Base-by-base conservation (phyloP, 768 basidiomycete genomes). In the Pleurotus djamor region DNA sequence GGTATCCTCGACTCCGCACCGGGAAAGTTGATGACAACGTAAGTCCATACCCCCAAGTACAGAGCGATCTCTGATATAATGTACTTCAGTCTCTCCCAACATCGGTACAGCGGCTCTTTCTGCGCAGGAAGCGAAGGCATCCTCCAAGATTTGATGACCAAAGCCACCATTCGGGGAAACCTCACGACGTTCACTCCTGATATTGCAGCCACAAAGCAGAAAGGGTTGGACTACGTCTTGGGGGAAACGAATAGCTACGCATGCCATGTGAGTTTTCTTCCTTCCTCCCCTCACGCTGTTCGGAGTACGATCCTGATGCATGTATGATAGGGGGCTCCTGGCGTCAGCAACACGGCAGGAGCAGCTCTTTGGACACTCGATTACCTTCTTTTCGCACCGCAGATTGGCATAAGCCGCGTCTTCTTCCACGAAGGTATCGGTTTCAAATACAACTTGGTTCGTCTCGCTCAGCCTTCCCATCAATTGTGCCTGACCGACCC, bases 361-460 rank as follows among this genome's bases (percentile, higher is more conserved):
- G 86, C 87, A 0, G 83, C 85, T 14, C 69, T 90, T 16, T 90
- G 88, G 88, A 75, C 79, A 9, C 71, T 88, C 60, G 87, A 90
- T 67, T 88, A 89, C 68, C 74, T 79, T 1, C 71, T 91, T 3
- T 86, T 79, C 64, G 84, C 85, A 66, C 79, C 82, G 1, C 80
- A 81, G 61, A 68, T 85, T 8, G 83, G 83, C 3, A 80, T 86
- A 32, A 76, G 78, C 33, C 74, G 79, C 52, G 61, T 86, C 13
- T 84, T 80, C 71, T 87, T 87, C 75, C 87, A 90, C 65, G 76
- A 84, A 58, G 88, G 87, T 13, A 74, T 89, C 56, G 88, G 88
- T 0, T 89, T 79, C 72, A 90, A 89, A 70, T 90, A 89, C 65
- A 85, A 83, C 65, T 73, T 88, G 56, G 87, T 85, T 58, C 57